phyloP scores from a whole-genome alignment of 1,139 yeast species.

The Kurtzmaniella quercitrusa region DNA sequence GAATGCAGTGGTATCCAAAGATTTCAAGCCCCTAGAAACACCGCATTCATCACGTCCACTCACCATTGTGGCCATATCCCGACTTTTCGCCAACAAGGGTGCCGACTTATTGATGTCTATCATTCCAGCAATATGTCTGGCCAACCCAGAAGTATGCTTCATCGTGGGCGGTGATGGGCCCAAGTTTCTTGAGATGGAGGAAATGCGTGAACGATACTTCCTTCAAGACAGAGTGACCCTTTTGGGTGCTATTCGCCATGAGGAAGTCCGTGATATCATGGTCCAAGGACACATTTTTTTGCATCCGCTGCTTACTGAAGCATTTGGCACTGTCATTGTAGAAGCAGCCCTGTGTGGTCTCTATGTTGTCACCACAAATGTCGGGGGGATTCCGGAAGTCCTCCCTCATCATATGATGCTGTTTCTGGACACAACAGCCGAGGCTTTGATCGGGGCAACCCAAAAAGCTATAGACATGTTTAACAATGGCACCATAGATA shows the following conservation, averaged over 20 bases:
- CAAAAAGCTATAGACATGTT: conserved; percentile 59
- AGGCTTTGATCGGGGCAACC: conserved; percentile 69
- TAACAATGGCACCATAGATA: conserved; percentile 57
- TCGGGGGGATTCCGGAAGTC: conserved; percentile 98
- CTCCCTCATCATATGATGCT: conserved; percentile 91
- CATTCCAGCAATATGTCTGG: conserved; percentile 75
- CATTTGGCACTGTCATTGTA: conserved; percentile 94
- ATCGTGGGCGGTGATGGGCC: conserved; percentile 98
- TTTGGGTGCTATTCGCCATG: conserved; percentile 86
- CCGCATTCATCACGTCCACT: conserved; percentile 32
- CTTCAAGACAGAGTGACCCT: conserved; percentile 84
- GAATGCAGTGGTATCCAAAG: conserved; percentile 85
- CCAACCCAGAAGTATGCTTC: conserved; percentile 64
- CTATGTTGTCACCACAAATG: conserved; percentile 89
- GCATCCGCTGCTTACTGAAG: conserved; percentile 94
- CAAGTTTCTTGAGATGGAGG: conserved; percentile 86
- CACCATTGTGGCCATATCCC: conserved; percentile 85
- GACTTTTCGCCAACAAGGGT: conserved; percentile 95
- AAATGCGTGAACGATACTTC: conserved; percentile 84
- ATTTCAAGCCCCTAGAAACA: conserved; percentile 54
- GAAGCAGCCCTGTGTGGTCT: conserved; percentile 98
- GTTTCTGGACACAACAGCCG: conserved; percentile 81
- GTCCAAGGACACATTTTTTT: conserved; percentile 88
- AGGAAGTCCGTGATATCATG: conserved; percentile 90
- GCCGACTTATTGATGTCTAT: conserved; percentile 83